Evolutionary conservation across 768 basidiomycete genomes (phyloP).

Genomic region (Tylopilus rubrobrunneus): DNA sequence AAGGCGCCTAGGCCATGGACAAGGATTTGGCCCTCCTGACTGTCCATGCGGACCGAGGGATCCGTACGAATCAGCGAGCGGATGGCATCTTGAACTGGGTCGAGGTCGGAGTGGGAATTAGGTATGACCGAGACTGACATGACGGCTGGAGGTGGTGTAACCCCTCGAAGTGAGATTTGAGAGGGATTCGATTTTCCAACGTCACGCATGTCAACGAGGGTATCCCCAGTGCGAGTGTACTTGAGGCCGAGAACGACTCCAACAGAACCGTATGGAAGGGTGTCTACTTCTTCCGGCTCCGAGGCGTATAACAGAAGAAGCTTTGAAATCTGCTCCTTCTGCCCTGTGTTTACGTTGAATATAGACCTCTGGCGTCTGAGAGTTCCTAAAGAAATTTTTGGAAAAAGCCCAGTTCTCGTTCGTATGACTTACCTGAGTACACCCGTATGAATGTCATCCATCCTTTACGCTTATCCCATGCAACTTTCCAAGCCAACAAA

Average conservation of each 20-base stretch:
- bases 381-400: constrained; percentile 41
- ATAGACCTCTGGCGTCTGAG: constrained; percentile 59
- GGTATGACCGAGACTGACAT: constrained; percentile 83
- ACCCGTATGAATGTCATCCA: constrained; percentile 94
- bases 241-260: constrained; percentile 82
- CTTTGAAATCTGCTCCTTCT: constrained; percentile 71
- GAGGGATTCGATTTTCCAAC: constrained; percentile 33
- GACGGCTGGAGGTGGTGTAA: constrained; percentile 75
- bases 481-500: constrained; percentile 83
- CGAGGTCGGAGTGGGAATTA: constrained; percentile 72
- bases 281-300: constrained; percentile 70
- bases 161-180: constrained; percentile 50
- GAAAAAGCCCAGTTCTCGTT: background rate
- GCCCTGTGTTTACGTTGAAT: constrained; percentile 62
- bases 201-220: constrained; percentile 56
- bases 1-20: constrained; percentile 82
- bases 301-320: constrained; percentile 77
- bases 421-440: constrained; percentile 64
- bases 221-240: constrained; percentile 84
- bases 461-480: constrained; percentile 76
- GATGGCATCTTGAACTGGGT: constrained; percentile 74
- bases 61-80: constrained; percentile 75
- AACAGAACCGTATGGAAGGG: constrained; percentile 76
- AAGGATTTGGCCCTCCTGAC: constrained; percentile 78
- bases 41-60: constrained; percentile 79